Conservation (phyloP, 163 green algal genomes). For the Prototheca stagnorum region DNA sequence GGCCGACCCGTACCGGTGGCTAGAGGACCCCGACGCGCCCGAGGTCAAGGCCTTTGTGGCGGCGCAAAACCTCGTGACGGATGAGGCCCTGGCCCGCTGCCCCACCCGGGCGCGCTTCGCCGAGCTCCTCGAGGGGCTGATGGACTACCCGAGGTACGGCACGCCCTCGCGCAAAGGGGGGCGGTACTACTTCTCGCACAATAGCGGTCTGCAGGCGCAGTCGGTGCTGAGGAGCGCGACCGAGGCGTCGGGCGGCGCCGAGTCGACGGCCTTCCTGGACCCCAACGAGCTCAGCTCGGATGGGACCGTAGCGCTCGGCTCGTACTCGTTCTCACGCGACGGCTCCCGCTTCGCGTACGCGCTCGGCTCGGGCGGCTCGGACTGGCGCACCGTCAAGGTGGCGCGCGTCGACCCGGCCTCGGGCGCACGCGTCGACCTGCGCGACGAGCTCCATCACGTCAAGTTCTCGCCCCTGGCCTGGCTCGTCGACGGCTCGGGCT, state of each 20-base stretch:
- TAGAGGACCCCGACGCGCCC: constrained; percentile 72
- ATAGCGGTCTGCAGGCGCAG: constrained; percentile 70
- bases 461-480: constrained; percentile 75
- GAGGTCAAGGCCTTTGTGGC: constrained; percentile 57
- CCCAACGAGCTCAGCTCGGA: constrained; percentile 70
- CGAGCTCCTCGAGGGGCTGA: constrained; percentile 48
- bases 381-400: constrained; percentile 70
- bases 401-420: constrained; percentile 21
- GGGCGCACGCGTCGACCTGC: constrained; percentile 26
- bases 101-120: constrained; percentile 32
- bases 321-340: constrained; percentile 57
- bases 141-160: constrained; percentile 58
- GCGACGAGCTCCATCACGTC: constrained; percentile 62
- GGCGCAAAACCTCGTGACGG: constrained; percentile 59
- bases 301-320: constrained; percentile 49
- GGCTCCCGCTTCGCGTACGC: constrained; percentile 45
- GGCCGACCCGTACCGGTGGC: constrained; percentile 66
- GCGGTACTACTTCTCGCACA: constrained; percentile 78
- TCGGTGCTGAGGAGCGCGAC: constrained; percentile 49
- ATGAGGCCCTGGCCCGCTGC: constrained; percentile 40
- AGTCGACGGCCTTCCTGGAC: constrained; percentile 62
- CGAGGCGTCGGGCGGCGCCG: constrained; percentile 26
- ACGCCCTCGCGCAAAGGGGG: constrained; percentile 38
- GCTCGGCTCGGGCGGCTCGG: constrained; percentile 29
- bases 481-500: constrained; percentile 51